A percentile compares a stretch with the other conserved stretches of the same genome.
Conservation (phyloP, 192 early-diverging fungal species). For the Umbelopsis vinacea region DNA sequence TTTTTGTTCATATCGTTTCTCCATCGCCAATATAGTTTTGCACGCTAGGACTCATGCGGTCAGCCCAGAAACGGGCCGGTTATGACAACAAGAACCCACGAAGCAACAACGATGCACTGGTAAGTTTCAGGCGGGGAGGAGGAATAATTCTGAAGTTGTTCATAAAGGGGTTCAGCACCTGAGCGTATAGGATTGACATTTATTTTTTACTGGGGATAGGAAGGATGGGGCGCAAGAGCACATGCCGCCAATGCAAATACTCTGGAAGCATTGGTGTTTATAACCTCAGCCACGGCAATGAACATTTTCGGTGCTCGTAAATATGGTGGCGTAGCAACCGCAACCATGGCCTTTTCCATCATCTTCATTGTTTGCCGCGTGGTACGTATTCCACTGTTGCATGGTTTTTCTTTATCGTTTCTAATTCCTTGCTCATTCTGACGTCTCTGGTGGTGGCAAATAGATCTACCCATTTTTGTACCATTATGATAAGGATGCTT, state of each 20-base stretch:
- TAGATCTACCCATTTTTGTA: constrained; percentile 3
- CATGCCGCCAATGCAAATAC: background rate
- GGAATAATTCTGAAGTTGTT: background rate
- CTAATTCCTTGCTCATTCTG: too few relatives aligned
- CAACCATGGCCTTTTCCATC: constrained; percentile 14
- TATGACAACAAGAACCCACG: background rate
- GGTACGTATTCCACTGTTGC: background rate
- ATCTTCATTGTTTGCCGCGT: background rate
- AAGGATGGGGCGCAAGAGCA: constrained; percentile 1
- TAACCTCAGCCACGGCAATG: background rate
- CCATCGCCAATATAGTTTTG: background rate
- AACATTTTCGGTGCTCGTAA: constrained; percentile 19
- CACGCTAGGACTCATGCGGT: background rate
- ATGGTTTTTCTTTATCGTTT: background rate
- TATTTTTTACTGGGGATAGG: background rate
- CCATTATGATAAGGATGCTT: background rate
- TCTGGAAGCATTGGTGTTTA: constrained; percentile 1
- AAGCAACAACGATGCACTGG: background rate
- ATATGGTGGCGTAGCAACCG: background rate
- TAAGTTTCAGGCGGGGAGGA: background rate
- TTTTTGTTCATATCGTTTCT: background rate
- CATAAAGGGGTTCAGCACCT: background rate
- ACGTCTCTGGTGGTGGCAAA: background rate
- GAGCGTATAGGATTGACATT: background rate
- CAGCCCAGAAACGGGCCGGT: background rate